Evolutionary conservation across 2,329 filamentous ascomycete genomes (phyloP), one percentile per base, ranked within the genome.

Genomic region (Epichloe gansuensis): DNA sequence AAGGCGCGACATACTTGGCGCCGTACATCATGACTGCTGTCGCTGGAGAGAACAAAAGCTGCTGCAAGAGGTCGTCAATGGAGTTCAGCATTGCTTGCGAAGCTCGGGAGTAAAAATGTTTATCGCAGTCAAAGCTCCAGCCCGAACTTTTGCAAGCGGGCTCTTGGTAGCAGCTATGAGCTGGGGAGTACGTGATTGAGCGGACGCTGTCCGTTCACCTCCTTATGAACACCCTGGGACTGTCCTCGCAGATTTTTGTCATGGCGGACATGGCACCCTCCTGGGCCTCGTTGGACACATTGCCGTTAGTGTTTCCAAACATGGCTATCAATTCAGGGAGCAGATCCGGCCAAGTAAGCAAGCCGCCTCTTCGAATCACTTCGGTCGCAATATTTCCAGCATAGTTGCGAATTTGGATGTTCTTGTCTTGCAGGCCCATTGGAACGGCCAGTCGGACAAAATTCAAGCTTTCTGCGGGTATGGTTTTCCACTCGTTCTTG

Each of bases 221-320:
- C 61, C 85, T 83, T 69, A 95, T 89, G 51, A 98, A 75, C 54
- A 88, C 77, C 65, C 86, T 89, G 63, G 82, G 84, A 71, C 95
- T 96, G 71, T 98, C 93, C 70, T 98, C 93, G 70, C 93, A 98
- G 56, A 98, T 91, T 75, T 97, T 97, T 66, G 86, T 75, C 68
- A 98, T 76, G 47, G 93, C 91, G 48, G 87, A 82, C 86, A 97
- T 95, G 60, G 89, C 91, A 56, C 91, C 91, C 67, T 98, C 91
- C 65, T 96, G 90, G 12, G 85, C 83, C 63, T 88, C 80, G 44
- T 78, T 72, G 6, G 88, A 74, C 23, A 83, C 74, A 57, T 85
- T 81, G 42, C 86, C 85, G 46, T 73, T 75, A 52, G 82, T 72
- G 67, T 95, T 94, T 58, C 80, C 79, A 56, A 95, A 81, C 68